Base-by-base conservation (phyloP, 352 stramenopile species). In the Saprolegnia parasitica region DNA sequence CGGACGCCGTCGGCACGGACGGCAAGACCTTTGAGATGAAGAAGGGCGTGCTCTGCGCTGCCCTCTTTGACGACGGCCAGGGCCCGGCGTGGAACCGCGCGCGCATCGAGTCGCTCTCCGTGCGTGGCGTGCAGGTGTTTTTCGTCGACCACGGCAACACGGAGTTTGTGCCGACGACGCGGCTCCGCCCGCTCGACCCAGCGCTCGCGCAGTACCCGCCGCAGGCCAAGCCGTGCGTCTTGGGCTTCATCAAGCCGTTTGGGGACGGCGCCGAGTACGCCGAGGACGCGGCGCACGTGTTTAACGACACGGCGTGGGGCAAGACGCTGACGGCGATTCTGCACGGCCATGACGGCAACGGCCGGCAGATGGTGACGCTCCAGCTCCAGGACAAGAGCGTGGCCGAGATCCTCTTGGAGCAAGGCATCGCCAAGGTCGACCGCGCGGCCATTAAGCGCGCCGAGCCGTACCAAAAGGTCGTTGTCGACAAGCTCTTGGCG, bases 91-190 rank as follows among this genome's bases (percentile, higher is more conserved):
- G 96, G 96, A 98, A 98, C 82, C 90, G 96, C 65, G 95, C 87
- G 16, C 96, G 96, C 64, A 79, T 99, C 46, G 86, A 95, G 71
- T 83, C 83, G 57, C 76, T 92, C 47, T 71, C 89, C 65, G 61
- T 77, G 2, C 80, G 93, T 46, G 82, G 80, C 42, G 81, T 76
- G 0, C 86, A 84, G 54, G 86, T 98, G 58, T 83, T 95, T 16
- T 98, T 98, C 76, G 83, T 99, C 39, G 96, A 99, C 87, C 97
- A 98, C 71, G 96, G 96, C 68, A 98, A 98, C 74, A 79, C 90
- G 20, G 85, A 83, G 11, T 93, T 96, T 0, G 73, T 98, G 54
- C 75, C 88, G 4, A 74, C 86, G 24, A 93, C 80, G 68, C 81
- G 89, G 47, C 81, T 98, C 49, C 91, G 94, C 62, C 90, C 94